Base-by-base conservation (phyloP, 495 filamentous ascomycete genomes). In the Daldinia bambusicola region DNA sequence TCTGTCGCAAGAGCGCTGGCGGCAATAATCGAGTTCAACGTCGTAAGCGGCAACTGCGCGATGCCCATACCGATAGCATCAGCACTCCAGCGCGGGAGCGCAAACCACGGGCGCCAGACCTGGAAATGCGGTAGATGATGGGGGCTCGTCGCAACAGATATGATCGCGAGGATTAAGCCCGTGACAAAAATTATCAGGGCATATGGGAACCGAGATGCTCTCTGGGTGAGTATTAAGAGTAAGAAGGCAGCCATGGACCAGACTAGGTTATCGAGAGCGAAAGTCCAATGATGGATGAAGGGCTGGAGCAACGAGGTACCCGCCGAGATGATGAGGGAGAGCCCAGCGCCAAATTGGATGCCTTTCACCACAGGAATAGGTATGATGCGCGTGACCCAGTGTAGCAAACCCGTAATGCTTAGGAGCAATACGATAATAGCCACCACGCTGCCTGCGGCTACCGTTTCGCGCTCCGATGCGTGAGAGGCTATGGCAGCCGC, bases 361-460 rank as follows among this genome's bases (percentile, higher is more conserved):
- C 95, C 95, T 75, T 95, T 97, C 61, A 98, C 87, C 4, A 98
- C 89, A 4, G 93, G 92, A 16, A 92, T 86, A 1, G 95, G 95
- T 26, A 97, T 91, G 7, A 87, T 82, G n/a, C 82, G 76, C 7
- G 89, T 86, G 62, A 92, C 88, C 85, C 89, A 91, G 52, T 80
- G 82, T 7, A 97, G 80, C 9, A 94, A 79, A 12, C 94, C 90
- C 0, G 93, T 96, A 3, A 90, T 64, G 71, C 91, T 93, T 71
- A 97, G 88, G 13, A 96, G 41, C 40, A 94, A 84, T 32, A 98
- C 87, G 58, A 91, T 85, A 12, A 80, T 80, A 6, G 87, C 87
- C 22, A 95, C 92, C 45, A 93, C 90, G 58, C 94, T 82, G 4
- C 95, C 95, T 2, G 93, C 92, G 0, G 92, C 90, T 20, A 92